These are phyloP conservation scores for Angomonas ambiguus DNA, from an alignment of 208 protist species.

Conservation along the genomic window DNA sequence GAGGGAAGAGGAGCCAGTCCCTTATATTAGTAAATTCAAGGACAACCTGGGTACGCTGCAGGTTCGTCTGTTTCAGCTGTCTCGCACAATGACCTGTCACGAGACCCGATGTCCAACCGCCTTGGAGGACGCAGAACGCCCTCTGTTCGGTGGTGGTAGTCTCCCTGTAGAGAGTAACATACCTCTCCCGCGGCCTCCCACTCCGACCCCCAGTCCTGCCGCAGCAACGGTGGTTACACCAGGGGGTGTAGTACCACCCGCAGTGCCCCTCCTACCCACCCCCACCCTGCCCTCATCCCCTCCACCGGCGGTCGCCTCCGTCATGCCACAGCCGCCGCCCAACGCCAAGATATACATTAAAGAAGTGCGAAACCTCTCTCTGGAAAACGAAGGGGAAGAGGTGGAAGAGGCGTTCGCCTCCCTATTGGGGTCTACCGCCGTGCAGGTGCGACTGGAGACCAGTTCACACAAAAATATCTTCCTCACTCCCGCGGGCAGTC, in stretches of 20 bases:
- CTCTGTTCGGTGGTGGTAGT: too few species aligned
- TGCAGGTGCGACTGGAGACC: conserved; percentile 51
- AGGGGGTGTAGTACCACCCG: not conserved
- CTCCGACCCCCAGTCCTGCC: too few species aligned
- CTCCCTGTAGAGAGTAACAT: too few species aligned
- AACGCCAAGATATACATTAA: conserved; percentile 29
- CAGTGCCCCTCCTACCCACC: not conserved
- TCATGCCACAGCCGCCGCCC: not conserved
- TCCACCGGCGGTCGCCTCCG: not conserved
- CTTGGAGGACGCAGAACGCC: not conserved
- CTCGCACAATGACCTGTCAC: not conserved
- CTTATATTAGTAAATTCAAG: not conserved
- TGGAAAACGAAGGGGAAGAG: conserved; percentile 16
- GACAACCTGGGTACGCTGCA: not conserved
- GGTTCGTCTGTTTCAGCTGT: not conserved
- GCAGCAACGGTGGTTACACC: too few species aligned
- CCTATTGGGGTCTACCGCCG: conserved; percentile 25
- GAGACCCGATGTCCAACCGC: not conserved
- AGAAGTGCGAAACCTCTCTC: conserved; percentile 21
- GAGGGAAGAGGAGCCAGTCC: not conserved
- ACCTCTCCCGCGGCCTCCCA: not conserved
- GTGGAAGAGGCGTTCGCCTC: conserved; percentile 30
- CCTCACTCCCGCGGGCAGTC: conserved; percentile 23
- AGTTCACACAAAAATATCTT: conserved; percentile 35
- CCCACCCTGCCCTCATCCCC: not conserved